Base-by-base conservation (phyloP, 2,329 filamentous ascomycete species). In the Trichophyton benhamiae region DNA sequence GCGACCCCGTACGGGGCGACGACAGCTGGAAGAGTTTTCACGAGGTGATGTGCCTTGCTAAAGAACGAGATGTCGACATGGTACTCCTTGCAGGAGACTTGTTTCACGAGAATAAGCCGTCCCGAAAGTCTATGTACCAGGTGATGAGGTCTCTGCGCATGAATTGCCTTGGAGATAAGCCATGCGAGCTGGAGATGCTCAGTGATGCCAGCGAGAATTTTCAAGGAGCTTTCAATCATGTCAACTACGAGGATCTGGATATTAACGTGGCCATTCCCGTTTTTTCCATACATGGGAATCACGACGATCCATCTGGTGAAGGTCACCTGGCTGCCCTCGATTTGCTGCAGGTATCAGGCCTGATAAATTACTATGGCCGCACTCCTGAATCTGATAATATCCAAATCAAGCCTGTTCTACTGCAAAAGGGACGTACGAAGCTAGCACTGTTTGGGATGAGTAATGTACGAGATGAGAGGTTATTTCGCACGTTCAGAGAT, bases 101-200 rank as follows among this genome's bases (percentile, higher is more conserved):
- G 0, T 99, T 99, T 71, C 95, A 99, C 72, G 92, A 99, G 68
- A 99, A 99, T 74, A 96, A 96, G 69, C 95, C 94, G 2, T 96
- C 91, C 5, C 84, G 94, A 63, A 96, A 96, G 71, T 87, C 91
- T 30, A 89, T 99, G 83, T 97, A 94, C 72, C 90, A 99, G 72
- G 94, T 99, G 64, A 97, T 97, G 90, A 86, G 90, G 36, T 94
- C 89, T 1, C 80, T 99, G 33, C 86, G 94, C 60, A 87, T 91
- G 80, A 96, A 96, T 71, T 97, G 94, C 70, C 83, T 95, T 3
- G 94, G 95, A 41, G 89, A 95, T 76, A 96, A 95, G 70, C 94
- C 94, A 0, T 97, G 92, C 72, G 89, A 96, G 72, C 80, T 99
- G 63, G 89, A 99, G 74, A 91, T 97, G 74, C 80, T 99, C 52